phyloP scores from a whole-genome alignment of 1,284 basidiomycete species.

The Moniliophthora roreri region DNA sequence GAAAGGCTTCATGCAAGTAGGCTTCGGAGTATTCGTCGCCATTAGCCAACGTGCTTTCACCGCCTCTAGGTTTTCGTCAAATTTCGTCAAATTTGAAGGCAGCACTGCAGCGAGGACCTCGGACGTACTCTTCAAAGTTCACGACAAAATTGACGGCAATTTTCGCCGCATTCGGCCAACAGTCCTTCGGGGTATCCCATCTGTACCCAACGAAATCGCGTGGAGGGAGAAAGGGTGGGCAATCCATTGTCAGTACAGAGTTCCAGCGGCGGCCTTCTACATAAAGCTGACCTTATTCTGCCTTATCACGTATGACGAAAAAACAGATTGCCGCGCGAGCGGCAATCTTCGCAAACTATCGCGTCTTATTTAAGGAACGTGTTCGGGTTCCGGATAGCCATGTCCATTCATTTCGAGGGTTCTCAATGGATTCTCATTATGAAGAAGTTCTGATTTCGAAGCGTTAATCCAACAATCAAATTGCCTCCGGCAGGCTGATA shows the following conservation, averaged over 20 bases:
- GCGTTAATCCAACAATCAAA: too few relatives aligned
- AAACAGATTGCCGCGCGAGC: too few relatives aligned
- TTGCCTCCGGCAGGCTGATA: too few relatives aligned
- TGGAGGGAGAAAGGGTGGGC: slow-evolving; percentile 5
- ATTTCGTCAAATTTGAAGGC: background rate
- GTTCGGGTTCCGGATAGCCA: too few relatives aligned
- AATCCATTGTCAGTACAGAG: background rate
- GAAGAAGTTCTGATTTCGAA: too few relatives aligned
- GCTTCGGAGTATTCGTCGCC: slow-evolving; percentile 8
- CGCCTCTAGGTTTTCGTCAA: background rate
- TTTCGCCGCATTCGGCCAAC: slow-evolving; percentile 10
- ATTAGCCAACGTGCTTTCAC: slow-evolving; percentile 3
- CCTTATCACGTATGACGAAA: too few relatives aligned
- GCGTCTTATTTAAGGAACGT: too few relatives aligned
- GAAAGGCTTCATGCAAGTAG: slow-evolving; percentile 8
- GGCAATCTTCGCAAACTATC: too few relatives aligned
- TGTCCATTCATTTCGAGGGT: too few relatives aligned
- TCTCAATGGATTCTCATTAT: too few relatives aligned
- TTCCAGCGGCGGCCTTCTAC: background rate
- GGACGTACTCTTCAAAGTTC: slow-evolving; percentile 6
- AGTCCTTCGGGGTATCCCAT: slow-evolving; percentile 5
- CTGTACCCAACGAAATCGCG: slow-evolving; percentile 11
- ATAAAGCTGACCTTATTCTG: too few relatives aligned
- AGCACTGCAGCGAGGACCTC: background rate
- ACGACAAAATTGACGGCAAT: slow-evolving; percentile 10